Evolutionary conservation across 768 basidiomycete genomes (phyloP), one percentile per base, ranked within the genome.

Genomic region (Mycena alexandri): DNA sequence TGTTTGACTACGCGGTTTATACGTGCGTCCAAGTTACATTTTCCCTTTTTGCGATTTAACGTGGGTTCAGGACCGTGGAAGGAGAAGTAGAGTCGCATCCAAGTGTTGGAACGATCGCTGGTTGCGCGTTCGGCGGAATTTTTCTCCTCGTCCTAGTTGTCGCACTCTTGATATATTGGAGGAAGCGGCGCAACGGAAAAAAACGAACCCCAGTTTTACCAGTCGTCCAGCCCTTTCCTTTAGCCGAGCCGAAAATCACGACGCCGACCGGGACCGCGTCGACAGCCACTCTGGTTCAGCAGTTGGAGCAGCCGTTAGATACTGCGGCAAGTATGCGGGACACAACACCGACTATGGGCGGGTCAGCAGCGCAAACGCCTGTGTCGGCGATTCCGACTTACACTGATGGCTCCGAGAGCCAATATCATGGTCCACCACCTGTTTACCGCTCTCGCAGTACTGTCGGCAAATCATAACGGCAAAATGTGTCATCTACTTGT

Each of bases 1-100:
- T 70, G 16, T 70, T 70, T 38, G 69, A 70, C 51, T 70, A 70
- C 34, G 69, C 64, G 5, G 61, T 70, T 41, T 70, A 70, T 59
- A 70, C 64, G 69, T 70, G 55, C 4, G 69, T 59, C n/a, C 10
- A 25, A 21, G 38, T 25, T n/a, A 47, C 10, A 2, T 21, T 34
- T 17, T 51, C 14, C 5, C 3, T 42, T 25, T 34, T 21, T 21
- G 3, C 52, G 11, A 6, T 57, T 42, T 46, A 13, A 57, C 29
- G 10, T 33, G 25, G 22, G 8, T 22, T 14, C 21, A 61, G 52
- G 22, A 36, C 60, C 25, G 53, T 50, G 6, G 44, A 56, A n/a
- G 46, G 7, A 12, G 50, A 29, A 13, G 16, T 24, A 16, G 29
- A 22, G 21, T 3, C 34, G 22, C 51, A n/a, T 16, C 11, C 52